Conservation (phyloP, 2,329 filamentous ascomycete genomes). For the Aspergillus calidoustus region DNA sequence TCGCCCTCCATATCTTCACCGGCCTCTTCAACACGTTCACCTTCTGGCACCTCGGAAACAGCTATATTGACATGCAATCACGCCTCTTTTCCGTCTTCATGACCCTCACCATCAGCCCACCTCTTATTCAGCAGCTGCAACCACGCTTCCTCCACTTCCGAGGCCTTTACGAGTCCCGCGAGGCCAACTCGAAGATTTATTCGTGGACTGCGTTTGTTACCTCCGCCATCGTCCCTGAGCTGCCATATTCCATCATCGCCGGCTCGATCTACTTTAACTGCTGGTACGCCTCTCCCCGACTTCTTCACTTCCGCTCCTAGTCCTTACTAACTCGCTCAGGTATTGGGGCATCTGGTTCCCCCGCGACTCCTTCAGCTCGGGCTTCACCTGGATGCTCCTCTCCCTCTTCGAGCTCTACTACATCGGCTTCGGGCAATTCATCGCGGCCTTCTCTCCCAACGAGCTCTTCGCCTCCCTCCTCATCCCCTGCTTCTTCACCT, state of each 20-base stretch:
- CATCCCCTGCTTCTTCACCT: conserved; percentile 72
- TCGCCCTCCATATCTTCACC: conserved; percentile 65
- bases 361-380: conserved; percentile 61
- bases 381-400: conserved; percentile 66
- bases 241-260: conserved; percentile 70
- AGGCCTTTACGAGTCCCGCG: conserved; percentile 71
- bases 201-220: conserved; percentile 73
- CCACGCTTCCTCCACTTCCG: conserved; percentile 71
- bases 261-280: conserved; percentile 68
- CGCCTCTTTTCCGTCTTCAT: conserved; percentile 78
- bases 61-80: conserved; percentile 68
- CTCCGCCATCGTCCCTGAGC: conserved; percentile 68
- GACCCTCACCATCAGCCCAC: conserved; percentile 74
- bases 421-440: conserved; percentile 68
- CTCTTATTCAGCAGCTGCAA: conserved; percentile 77
- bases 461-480: conserved; percentile 68
- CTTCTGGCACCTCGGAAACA: conserved; percentile 65
- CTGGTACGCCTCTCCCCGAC: conserved; percentile 53
- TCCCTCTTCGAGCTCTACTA: conserved; percentile 71
- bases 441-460: conserved; percentile 69
- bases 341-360: conserved; percentile 61
- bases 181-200: conserved; percentile 80
- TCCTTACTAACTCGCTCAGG: conserved; percentile 35
- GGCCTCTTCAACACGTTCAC: conserved; percentile 74
- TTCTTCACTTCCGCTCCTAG: not conserved